Base-by-base conservation (phyloP, 306 rosid genomes). In the Coriaria nepalensis region DNA sequence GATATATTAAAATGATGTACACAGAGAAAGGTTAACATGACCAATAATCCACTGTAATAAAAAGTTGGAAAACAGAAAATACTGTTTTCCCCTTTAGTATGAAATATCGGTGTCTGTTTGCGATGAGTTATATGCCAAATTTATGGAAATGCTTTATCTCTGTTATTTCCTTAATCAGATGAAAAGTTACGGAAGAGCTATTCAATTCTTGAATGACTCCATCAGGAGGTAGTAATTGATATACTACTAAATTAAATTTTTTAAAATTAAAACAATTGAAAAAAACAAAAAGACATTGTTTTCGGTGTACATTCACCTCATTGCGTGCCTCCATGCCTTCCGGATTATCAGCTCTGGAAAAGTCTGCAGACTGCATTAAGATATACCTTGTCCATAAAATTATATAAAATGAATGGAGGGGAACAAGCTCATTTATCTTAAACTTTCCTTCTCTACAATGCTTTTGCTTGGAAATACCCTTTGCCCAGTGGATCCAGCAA, bases 271-370 rank as follows among this genome's bases (percentile, higher is more conserved):
- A 20, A 20, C 29, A 20, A 20, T 20, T n/a, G n/a, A n/a, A 3
- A 20, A 20, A 20, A 20, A 20, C 29, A 20, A 20, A 20, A 20
- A 20, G 3, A 55, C 51, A 45, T 43, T 55, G 42, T 20, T 47
- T 51, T 43, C 57, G 38, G 49, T n/a, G 40, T 46, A 65, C 45
- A 73, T 35, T 68, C 76, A 85, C 98, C 95, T 90, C 98, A 65
- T 90, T 81, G 37, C 98, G 98, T 14, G 98, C 95, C 61, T 90
- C 98, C 46, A 81, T 54, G 54, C 98, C 98, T 73, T 90, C 98
- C 6, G 95, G 87, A 72, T 90, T 90, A 67, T 90, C 98, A 57
- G 95, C 81, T 68, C 95, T 82, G 62, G 84, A 90, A 73, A 85
- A 90, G 66, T 85, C 98, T 47, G 98, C 98, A 42, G 73, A 56